Evolutionary conservation across 192 early-diverging fungal genomes (phyloP).

Genomic region (Rhizophagus prolifer): DNA sequence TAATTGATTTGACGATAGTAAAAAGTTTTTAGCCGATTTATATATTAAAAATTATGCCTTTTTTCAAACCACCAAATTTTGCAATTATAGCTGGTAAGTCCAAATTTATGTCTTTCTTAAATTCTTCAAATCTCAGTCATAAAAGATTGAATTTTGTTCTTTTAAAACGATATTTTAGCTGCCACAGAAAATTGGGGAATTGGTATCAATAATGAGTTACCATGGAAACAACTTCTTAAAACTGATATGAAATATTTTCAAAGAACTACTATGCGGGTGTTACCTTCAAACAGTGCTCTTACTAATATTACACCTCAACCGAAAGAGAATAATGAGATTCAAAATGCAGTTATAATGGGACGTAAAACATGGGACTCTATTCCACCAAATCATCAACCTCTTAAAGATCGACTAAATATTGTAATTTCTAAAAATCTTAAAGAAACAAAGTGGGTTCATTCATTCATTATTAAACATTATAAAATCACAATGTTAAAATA

Average conservation of each 20-base stretch:
- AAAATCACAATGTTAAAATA: background rate
- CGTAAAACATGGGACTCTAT: slow-evolving; percentile 92
- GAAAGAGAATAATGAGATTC: background rate
- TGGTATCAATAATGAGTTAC: slow-evolving; percentile 66
- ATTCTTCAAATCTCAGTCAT: background rate
- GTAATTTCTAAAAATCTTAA: slow-evolving; percentile 70
- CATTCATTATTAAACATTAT: background rate
- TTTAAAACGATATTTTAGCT: background rate
- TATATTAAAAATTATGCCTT: too few relatives aligned
- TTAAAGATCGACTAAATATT: slow-evolving; percentile 79
- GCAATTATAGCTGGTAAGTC: background rate
- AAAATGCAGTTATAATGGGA: slow-evolving; percentile 93
- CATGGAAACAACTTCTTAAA: slow-evolving; percentile 73
- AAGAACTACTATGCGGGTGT: slow-evolving; percentile 55
- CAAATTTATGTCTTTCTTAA: background rate
- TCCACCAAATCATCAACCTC: slow-evolving; percentile 76
- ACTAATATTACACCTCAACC: too few relatives aligned
- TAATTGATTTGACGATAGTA: too few relatives aligned
- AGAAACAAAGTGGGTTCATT: slow-evolving; percentile 26
- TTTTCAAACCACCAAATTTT: background rate
- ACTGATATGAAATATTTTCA: slow-evolving; percentile 87
- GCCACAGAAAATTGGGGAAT: slow-evolving; percentile 59
- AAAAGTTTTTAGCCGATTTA: too few relatives aligned
- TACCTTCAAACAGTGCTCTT: background rate
- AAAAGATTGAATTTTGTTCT: background rate